A percentile compares a stretch with the other conserved stretches of the same genome.
Conservation (phyloP, 345 rosid genomes). For the Eucalyptus brandiana region DNA sequence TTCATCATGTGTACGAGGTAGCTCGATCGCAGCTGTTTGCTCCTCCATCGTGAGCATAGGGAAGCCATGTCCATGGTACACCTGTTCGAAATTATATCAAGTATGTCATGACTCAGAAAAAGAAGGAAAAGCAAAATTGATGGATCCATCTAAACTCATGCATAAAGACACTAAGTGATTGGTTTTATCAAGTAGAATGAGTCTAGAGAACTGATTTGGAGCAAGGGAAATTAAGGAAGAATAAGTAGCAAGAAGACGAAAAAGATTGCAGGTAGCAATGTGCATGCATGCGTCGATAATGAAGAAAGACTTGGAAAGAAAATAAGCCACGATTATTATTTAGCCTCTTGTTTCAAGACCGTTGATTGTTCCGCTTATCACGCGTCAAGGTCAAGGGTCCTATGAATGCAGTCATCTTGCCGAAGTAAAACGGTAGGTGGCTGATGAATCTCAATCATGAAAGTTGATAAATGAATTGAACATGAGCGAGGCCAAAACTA, state of each 20-base stretch:
- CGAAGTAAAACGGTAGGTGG: not conserved
- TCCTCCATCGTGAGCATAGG: constrained; percentile 46
- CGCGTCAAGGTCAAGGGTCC: not conserved
- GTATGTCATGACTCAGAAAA: not conserved
- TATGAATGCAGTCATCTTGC: not conserved
- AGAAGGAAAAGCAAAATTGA: not conserved
- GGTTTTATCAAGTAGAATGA: not conserved
- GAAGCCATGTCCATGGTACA: constrained; percentile 46
- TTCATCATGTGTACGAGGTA: constrained; percentile 31
- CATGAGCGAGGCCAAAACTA: too few relatives aligned
- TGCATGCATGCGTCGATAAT: not conserved
- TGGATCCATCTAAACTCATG: not conserved
- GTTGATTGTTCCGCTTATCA: not conserved
- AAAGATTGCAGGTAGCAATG: not conserved
- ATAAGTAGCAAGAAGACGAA: not conserved
- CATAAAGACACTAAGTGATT: not conserved
- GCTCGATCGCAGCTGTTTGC: constrained; percentile 29
- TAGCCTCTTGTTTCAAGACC: not conserved
- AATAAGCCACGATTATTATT: not conserved
- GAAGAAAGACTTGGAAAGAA: not conserved
- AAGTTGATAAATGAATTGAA: not conserved
- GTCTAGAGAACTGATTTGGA: not conserved
- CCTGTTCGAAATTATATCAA: not conserved
- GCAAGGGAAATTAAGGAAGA: not conserved
- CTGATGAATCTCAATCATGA: not conserved